These are phyloP conservation scores for Carex parvula DNA, from an alignment of 176 grass and related monocot species.

Conservation along the genomic window DNA sequence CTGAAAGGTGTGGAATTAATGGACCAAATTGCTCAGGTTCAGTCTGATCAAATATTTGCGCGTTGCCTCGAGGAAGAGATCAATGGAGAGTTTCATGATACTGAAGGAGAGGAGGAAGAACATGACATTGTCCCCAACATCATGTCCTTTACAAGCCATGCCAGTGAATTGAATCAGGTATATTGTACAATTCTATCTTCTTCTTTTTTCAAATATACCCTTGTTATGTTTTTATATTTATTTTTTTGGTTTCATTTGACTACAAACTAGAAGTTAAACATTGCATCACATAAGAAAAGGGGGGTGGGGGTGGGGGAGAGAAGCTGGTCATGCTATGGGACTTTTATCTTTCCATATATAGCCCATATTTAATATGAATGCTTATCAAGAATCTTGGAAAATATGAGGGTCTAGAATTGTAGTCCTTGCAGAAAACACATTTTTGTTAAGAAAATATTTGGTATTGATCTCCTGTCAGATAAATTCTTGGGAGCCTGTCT, in stretches of 20 bases:
- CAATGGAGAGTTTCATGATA: neutral
- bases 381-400: neutral
- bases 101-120: neutral
- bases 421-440: neutral
- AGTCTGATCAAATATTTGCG: neutral
- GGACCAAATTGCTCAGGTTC: neutral
- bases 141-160: neutral
- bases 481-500: slow-evolving; percentile 21
- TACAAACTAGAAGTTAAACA: neutral
- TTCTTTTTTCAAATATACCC: neutral
- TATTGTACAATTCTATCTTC: neutral
- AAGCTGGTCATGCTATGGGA: neutral
- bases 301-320: neutral
- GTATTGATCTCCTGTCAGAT: slow-evolving; percentile 39
- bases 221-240: neutral
- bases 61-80: neutral
- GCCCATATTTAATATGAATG: neutral
- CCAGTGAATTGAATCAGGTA: neutral
- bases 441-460: neutral
- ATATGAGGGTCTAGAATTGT: neutral
- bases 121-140: neutral
- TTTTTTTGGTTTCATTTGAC: neutral
- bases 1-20: neutral
- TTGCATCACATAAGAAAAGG: neutral
- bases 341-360: neutral